Conservation (phyloP, 1,139 yeast species). For the Taiozyma sp. region DNA sequence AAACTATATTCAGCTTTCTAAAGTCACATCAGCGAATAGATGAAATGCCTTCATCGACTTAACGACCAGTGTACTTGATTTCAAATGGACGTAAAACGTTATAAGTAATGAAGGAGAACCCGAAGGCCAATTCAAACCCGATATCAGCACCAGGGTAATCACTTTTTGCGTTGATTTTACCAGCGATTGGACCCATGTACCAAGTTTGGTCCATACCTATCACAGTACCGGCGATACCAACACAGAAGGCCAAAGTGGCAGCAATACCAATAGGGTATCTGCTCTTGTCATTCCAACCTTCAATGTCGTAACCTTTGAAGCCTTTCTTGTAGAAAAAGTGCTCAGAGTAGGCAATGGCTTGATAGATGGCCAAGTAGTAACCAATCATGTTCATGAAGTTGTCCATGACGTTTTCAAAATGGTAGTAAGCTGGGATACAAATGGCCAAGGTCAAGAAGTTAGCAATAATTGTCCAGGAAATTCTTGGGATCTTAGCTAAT, state of each 20-base stretch:
- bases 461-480: conserved; percentile 73
- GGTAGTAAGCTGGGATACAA: conserved; percentile 81
- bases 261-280: conserved; percentile 73
- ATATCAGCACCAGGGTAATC: conserved; percentile 68
- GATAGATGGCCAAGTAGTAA: conserved; percentile 85
- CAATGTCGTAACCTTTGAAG: conserved; percentile 56
- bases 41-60: conserved; percentile 1
- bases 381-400: conserved; percentile 87
- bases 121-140: conserved; percentile 77
- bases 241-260: conserved; percentile 70
- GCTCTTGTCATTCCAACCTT: conserved; percentile 49
- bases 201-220: conserved; percentile 84
- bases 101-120: conserved; percentile 64
- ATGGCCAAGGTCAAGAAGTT: conserved; percentile 75
- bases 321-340: conserved; percentile 73
- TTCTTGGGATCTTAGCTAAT: conserved; percentile 69
- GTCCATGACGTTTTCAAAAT: conserved; percentile 65
- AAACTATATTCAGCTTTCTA: background rate
- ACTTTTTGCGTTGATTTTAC: conserved; percentile 43
- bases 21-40: background rate
- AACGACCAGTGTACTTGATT: conserved; percentile 54
- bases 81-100: conserved; percentile 66
- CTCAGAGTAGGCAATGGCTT: conserved; percentile 65
- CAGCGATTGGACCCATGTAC: conserved; percentile 70
- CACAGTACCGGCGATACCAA: conserved; percentile 83